These are phyloP conservation scores for Xylaria venustula DNA, from an alignment of 495 filamentous ascomycete genomes.

Conservation along the genomic window DNA sequence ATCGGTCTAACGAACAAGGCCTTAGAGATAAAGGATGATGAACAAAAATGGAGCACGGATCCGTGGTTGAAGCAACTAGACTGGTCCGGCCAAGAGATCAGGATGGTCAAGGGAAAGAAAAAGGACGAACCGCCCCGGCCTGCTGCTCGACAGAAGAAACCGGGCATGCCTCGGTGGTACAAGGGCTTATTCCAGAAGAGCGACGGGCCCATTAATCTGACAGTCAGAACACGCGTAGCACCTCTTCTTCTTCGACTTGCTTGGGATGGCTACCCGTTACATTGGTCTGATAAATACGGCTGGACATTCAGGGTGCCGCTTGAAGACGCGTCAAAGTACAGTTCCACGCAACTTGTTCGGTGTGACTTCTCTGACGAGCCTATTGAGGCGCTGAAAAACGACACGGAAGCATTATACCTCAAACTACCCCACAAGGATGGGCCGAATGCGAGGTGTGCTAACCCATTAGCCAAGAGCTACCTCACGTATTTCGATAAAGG, in stretches of 20 bases:
- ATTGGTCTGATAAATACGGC: conserved; percentile 89
- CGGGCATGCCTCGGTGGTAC: conserved; percentile 95
- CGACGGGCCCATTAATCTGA: conserved; percentile 65
- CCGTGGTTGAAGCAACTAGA: conserved; percentile 92
- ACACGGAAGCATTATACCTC: conserved; percentile 69
- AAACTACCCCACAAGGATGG: conserved; percentile 97
- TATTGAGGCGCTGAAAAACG: conserved; percentile 60
- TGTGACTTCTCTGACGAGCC: conserved; percentile 79
- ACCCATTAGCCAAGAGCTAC: conserved; percentile 87
- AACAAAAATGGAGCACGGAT: conserved; percentile 68
- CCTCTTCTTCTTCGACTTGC: conserved; percentile 79
- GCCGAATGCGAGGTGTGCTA: conserved; percentile 76
- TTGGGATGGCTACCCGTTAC: conserved; percentile 86
- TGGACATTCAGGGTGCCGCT: conserved; percentile 85
- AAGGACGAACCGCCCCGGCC: conserved; percentile 76
- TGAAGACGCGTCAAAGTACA: conserved; percentile 61
- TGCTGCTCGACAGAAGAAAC: conserved; percentile 82
- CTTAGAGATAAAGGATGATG: conserved; percentile 64
- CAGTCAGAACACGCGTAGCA: conserved; percentile 83
- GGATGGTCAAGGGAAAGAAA: conserved; percentile 87
- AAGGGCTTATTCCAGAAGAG: conserved; percentile 78
- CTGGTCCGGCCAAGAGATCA: conserved; percentile 90
- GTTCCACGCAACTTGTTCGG: conserved; percentile 63
- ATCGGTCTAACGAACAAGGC: conserved; percentile 72
- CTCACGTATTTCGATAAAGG: conserved; percentile 88